These are phyloP conservation scores for Populus hybrid DNA, from an alignment of 441 rosid species.

Conservation along the genomic window DNA sequence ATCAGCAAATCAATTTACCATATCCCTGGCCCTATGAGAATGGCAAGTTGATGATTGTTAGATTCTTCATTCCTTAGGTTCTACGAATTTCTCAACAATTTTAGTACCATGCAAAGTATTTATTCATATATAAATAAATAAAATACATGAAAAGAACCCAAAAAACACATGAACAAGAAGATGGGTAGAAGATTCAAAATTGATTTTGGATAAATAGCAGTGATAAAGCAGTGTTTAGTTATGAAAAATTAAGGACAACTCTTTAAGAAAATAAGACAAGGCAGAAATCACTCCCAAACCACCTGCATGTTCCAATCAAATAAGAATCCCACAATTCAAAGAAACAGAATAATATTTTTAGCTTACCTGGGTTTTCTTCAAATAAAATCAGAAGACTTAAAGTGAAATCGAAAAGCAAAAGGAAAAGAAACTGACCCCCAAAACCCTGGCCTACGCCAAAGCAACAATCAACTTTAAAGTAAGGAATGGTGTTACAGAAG, in stretches of 20 bases:
- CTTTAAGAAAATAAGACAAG: no score
- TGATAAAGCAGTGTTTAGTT: background rate
- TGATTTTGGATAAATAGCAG: background rate
- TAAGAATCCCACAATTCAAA: no score
- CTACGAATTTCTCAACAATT: background rate
- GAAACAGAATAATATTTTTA: no score
- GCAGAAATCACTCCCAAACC: background rate
- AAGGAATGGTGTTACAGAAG: background rate
- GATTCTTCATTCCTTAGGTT: background rate
- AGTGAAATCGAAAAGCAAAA: background rate
- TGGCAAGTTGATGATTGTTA: constrained; percentile 23
- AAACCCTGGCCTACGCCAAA: constrained; percentile 97
- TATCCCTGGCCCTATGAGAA: constrained; percentile 95
- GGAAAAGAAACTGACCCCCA: constrained; percentile 52
- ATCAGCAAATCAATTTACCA: constrained; percentile 51
- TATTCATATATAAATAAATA: no score
- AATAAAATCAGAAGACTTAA: background rate
- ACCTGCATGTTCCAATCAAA: background rate
- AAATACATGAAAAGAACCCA: background rate
- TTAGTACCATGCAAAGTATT: background rate
- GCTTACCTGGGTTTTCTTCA: no score
- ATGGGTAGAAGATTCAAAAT: background rate
- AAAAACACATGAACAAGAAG: background rate
- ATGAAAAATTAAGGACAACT: background rate
- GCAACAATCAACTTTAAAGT: constrained; percentile 60